Conservation (phyloP, 371 early-diverging fungal species). For the Funneliformis caledonium region DNA sequence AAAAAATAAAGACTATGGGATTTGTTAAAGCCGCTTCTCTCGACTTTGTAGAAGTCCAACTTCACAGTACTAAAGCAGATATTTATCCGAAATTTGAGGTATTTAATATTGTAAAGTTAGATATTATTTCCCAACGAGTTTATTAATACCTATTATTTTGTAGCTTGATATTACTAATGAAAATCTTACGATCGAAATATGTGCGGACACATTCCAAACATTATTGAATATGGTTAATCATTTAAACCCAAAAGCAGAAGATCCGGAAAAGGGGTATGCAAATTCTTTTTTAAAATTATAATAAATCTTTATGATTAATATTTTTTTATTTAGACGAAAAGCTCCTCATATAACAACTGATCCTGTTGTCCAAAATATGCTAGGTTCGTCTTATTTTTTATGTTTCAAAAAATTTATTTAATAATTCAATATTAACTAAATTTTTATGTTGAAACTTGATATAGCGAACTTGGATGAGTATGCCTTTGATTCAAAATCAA, state of each 20-base stretch:
- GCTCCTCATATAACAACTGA: slow-evolving; percentile 43
- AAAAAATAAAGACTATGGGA: slow-evolving; percentile 50
- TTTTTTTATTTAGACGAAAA: slow-evolving; percentile 46
- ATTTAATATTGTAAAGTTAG: background rate
- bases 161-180: slow-evolving; percentile 67
- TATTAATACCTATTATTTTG: slow-evolving; percentile 43
- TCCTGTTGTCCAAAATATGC: slow-evolving; percentile 47
- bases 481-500: slow-evolving; percentile 50
- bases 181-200: slow-evolving; percentile 68
- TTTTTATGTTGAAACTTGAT: background rate
- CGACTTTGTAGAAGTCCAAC: slow-evolving; percentile 51
- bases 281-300: background rate
- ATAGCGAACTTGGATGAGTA: slow-evolving; percentile 64
- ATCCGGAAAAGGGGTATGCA: background rate
- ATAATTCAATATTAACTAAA: background rate
- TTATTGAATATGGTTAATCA: slow-evolving; percentile 59
- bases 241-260: slow-evolving; percentile 45
- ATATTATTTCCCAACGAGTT: slow-evolving; percentile 3
- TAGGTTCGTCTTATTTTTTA: slow-evolving; percentile 43
- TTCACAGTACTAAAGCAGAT: slow-evolving; percentile 50
- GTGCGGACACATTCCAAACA: slow-evolving; percentile 78
- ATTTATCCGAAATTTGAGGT: slow-evolving; percentile 47
- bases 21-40: slow-evolving; percentile 48
- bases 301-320: slow-evolving; percentile 22
- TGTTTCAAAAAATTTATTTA: background rate